phyloP scores from a whole-genome alignment of 192 early-diverging fungal genomes.

The Entomortierella chlamydospora region DNA sequence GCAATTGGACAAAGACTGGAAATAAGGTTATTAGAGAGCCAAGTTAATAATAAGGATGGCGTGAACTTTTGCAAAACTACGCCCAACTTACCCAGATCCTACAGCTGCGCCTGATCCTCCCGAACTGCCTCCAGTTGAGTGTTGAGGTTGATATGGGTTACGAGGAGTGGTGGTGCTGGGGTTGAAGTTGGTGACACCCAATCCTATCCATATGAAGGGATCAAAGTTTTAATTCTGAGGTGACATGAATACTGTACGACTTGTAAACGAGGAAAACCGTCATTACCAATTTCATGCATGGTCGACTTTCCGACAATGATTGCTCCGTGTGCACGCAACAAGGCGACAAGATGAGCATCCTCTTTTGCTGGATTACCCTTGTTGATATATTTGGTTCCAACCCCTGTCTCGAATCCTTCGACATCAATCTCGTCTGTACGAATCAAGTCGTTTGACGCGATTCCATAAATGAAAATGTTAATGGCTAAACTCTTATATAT shows the following conservation, averaged over 20 bases:
- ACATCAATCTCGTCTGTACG: slow-evolving; percentile 71
- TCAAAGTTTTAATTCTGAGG: too few relatives aligned
- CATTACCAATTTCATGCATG: slow-evolving; percentile 82
- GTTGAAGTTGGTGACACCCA: slow-evolving; percentile 73
- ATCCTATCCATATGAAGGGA: slow-evolving; percentile 15
- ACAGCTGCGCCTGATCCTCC: slow-evolving; percentile 76
- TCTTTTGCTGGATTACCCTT: slow-evolving; percentile 52
- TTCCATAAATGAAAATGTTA: not conserved
- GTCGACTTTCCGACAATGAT: slow-evolving; percentile 75
- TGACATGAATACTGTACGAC: too few relatives aligned
- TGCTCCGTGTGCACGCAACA: slow-evolving; percentile 68
- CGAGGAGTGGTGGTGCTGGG: slow-evolving; percentile 66
- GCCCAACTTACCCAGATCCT: slow-evolving; percentile 59
- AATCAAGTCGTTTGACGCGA: not conserved
- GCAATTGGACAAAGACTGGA: slow-evolving; percentile 69
- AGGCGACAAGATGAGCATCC: slow-evolving; percentile 63
- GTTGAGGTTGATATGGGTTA: slow-evolving; percentile 70
- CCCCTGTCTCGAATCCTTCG: slow-evolving; percentile 60
- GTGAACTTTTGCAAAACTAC: not conserved
- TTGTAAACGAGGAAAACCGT: not conserved
- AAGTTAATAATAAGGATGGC: not conserved
- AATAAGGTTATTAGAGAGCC: not conserved
- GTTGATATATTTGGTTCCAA: slow-evolving; percentile 74
- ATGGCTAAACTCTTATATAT: too few relatives aligned
- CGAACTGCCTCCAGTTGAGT: slow-evolving; percentile 77